phyloP scores from a whole-genome alignment of 768 basidiomycete genomes.

The Tylopilus balloui region DNA sequence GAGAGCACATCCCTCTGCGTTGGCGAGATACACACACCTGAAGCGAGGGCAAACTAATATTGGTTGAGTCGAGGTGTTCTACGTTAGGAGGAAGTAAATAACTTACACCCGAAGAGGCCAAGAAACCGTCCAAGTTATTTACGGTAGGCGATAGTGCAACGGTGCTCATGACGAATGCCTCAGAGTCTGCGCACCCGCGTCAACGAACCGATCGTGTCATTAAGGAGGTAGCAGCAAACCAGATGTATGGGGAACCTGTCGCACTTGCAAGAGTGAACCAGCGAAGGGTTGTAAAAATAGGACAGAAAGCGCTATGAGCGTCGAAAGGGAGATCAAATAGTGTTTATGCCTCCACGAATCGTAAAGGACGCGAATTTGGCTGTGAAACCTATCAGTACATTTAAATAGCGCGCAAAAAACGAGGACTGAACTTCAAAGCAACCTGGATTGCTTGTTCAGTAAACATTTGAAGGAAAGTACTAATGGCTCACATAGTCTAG shows the following conservation, averaged over 20 bases:
- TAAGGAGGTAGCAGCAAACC: slow-evolving; percentile 6
- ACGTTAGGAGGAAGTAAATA: background rate
- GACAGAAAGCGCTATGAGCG: slow-evolving; percentile 42
- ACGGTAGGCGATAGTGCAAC: slow-evolving; percentile 46
- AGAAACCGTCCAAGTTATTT: slow-evolving; percentile 45
- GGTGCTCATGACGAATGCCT: slow-evolving; percentile 38
- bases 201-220: slow-evolving; percentile 3
- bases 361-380: slow-evolving; percentile 42
- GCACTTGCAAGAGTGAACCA: slow-evolving; percentile 31
- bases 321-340: slow-evolving; percentile 49
- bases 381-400: slow-evolving; percentile 21
- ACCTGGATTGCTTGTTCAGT: slow-evolving; percentile 32
- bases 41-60: slow-evolving; percentile 33
- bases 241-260: slow-evolving; percentile 16
- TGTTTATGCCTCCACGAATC: slow-evolving; percentile 50
- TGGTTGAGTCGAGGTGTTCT: slow-evolving; percentile 8
- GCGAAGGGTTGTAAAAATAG: slow-evolving; percentile 58
- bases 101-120: slow-evolving; percentile 56
- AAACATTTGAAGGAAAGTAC: background rate
- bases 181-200: slow-evolving; percentile 26
- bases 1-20: background rate
- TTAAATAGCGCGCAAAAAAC: background rate
- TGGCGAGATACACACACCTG: slow-evolving; percentile 14
- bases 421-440: slow-evolving; percentile 36
- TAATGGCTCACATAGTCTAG: slow-evolving; percentile 53